Evolutionary conservation across 1,139 yeast species (phyloP), one percentile per base, ranked within the genome.

Genomic region (Candida sanyaensis): DNA sequence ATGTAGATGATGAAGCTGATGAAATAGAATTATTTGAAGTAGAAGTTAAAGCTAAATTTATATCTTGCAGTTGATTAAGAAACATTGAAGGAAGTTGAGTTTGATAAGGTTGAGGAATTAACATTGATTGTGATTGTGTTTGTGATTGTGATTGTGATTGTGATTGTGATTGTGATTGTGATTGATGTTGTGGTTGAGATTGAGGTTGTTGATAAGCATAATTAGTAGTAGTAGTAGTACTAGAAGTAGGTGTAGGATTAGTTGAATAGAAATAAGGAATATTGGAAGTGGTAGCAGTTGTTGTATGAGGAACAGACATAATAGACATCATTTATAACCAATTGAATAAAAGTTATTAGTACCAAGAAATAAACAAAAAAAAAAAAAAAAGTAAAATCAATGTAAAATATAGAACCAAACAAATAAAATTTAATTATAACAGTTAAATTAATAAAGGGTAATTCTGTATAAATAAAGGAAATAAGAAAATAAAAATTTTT

Each of bases 81-180:
- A 24, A 37, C 8, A 37, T 37, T 7, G 40, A 37, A 37, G 40
- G 40, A 12, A 37, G 40, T 27, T 37, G 40, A 17, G 38, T 21
- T n/a, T 34, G 38, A 27, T n/a, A 27, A 26, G 40, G 40, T 27
- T 37, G 40, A 7, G 30, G 17, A n/a, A 34, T 21, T 24, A 34
- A 34, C 38, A 34, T 21, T 3, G 38, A 21, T 7, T 37, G 40
- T 24, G 40, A 30, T 30, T 30, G 32, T 30, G 13, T 4, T 30
- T 29, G 32, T 29, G 32, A n/a, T 11, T 29, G 32, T 29, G 32
- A 11, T 29, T 29, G 32, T 29, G 11, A 11, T 29, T 9, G 32
- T 29, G 5, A 7, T 7, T 5, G 5, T 5, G 27, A 7, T 7
- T 24, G 27, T 24, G n/a, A n/a, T n/a, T n/a, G n/a, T n/a, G n/a